phyloP scores from a whole-genome alignment of 257 asterid species.

The Dorcoceras hygrometricum region DNA sequence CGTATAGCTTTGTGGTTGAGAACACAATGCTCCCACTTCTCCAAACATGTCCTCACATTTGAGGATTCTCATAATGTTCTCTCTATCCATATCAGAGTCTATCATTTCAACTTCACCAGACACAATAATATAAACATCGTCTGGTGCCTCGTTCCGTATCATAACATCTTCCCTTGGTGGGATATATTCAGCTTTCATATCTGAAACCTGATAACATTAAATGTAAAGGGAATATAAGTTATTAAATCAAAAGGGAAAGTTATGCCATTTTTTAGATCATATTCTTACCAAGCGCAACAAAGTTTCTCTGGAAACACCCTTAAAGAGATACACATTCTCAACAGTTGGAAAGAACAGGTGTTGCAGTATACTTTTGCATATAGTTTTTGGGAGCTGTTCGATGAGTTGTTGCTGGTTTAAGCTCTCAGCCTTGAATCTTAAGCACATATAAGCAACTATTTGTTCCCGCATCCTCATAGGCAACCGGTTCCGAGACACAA shows the following conservation, averaged over 20 bases:
- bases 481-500: constrained; percentile 69
- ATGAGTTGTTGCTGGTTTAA: constrained; percentile 82
- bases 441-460: constrained; percentile 84
- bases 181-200: constrained; percentile 83
- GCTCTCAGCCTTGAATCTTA: constrained; percentile 83
- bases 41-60: constrained; percentile 73
- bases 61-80: constrained; percentile 47
- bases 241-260: neutral
- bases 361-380: constrained; percentile 67
- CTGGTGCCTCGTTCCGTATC: constrained; percentile 72
- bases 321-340: constrained; percentile 70
- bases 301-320: constrained; percentile 67
- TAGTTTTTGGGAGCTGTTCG: constrained; percentile 75
- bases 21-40: constrained; percentile 83
- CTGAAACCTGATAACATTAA: constrained; percentile 57
- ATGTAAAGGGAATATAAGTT: neutral
- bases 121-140: constrained; percentile 79
- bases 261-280: neutral
- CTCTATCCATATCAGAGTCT: constrained; percentile 58
- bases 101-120: constrained; percentile 94
- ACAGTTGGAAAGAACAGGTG: constrained; percentile 81
- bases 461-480: constrained; percentile 80
- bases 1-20: constrained; percentile 68
- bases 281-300: constrained; percentile 56
- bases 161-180: constrained; percentile 94